These are phyloP conservation scores for Chaetomiaceae sp. DNA, from an alignment of 2,329 filamentous ascomycete species.

Conservation along the genomic window DNA sequence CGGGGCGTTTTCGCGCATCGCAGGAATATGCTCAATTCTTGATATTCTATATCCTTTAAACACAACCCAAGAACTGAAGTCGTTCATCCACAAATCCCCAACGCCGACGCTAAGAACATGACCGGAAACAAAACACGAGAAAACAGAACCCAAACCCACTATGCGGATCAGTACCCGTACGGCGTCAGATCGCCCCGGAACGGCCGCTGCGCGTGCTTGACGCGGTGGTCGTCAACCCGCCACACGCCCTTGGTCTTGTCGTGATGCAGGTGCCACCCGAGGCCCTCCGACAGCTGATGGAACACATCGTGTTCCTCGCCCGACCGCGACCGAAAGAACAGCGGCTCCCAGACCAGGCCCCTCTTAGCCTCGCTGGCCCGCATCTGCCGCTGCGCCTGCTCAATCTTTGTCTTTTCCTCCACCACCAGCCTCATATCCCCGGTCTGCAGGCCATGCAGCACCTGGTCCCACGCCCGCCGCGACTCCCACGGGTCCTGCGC, in stretches of 20 bases:
- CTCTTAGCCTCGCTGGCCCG: conserved; percentile 60
- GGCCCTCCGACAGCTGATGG: conserved; percentile 30
- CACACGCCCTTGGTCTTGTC: conserved; percentile 39
- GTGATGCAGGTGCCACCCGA: conserved; percentile 30
- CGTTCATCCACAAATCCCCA: not conserved
- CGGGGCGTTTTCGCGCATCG: too few species aligned
- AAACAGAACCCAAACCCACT: not conserved
- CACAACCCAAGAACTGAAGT: not conserved
- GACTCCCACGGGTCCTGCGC: conserved; percentile 78
- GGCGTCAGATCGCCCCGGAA: conserved; percentile 34
- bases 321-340: conserved; percentile 31
- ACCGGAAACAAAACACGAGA: not conserved
- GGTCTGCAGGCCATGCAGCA: conserved; percentile 65
- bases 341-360: conserved; percentile 40
- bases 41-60: too few species aligned
- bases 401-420: conserved; percentile 71
- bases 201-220: conserved; percentile 29
- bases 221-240: conserved; percentile 30
- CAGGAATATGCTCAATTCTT: too few species aligned
- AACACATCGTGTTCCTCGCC: conserved; percentile 33
- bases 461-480: conserved; percentile 72
- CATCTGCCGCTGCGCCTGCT: conserved; percentile 74
- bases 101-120: conserved; percentile 23
- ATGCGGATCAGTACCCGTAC: conserved; percentile 23
- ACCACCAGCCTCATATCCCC: conserved; percentile 72